These are phyloP conservation scores for Penicillium coprophilum DNA, from an alignment of 495 filamentous ascomycete species.

Conservation along the genomic window DNA sequence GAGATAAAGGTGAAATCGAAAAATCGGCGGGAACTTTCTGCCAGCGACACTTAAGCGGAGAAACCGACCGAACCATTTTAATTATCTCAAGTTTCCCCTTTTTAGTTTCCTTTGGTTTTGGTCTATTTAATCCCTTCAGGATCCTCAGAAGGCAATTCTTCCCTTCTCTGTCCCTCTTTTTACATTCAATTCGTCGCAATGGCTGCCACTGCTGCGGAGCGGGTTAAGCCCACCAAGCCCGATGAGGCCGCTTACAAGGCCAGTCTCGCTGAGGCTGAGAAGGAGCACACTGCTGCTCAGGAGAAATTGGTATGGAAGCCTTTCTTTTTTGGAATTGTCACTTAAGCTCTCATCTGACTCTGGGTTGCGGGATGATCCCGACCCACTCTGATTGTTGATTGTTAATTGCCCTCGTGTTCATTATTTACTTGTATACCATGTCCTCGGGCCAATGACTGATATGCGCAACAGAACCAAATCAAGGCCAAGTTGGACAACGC, in stretches of 20 bases:
- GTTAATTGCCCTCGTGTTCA: conserved; percentile 5
- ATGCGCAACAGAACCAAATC: conserved; percentile 64
- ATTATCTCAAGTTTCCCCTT: conserved; percentile 30
- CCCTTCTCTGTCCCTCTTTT: conserved; percentile 14
- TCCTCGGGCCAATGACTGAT: conserved; percentile 11
- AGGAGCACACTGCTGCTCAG: conserved; percentile 71
- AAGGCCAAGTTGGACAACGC: conserved; percentile 81
- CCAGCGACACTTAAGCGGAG: conserved; percentile 32
- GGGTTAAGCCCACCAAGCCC: conserved; percentile 55
- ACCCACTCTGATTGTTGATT: conserved; percentile 7
- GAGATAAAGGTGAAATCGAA: conserved; percentile 29
- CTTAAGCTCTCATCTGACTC: not conserved
- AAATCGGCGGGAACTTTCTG: conserved; percentile 40
- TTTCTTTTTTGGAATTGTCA: conserved; percentile 1
- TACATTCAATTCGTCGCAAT: conserved; percentile 30
- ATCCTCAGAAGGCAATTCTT: conserved; percentile 7
- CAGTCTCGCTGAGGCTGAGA: conserved; percentile 71
- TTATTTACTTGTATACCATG: conserved; percentile 1
- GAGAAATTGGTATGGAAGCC: conserved; percentile 68
- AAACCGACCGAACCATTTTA: conserved; percentile 34
- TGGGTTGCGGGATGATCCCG: conserved; percentile 8
- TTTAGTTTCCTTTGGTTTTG: conserved; percentile 24
- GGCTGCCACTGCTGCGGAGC: conserved; percentile 48
- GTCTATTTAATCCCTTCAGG: conserved; percentile 16
- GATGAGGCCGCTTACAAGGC: conserved; percentile 57